Evolutionary conservation across 176 grass and related monocot species (phyloP).

Genomic region (Musa troglodytarum): DNA sequence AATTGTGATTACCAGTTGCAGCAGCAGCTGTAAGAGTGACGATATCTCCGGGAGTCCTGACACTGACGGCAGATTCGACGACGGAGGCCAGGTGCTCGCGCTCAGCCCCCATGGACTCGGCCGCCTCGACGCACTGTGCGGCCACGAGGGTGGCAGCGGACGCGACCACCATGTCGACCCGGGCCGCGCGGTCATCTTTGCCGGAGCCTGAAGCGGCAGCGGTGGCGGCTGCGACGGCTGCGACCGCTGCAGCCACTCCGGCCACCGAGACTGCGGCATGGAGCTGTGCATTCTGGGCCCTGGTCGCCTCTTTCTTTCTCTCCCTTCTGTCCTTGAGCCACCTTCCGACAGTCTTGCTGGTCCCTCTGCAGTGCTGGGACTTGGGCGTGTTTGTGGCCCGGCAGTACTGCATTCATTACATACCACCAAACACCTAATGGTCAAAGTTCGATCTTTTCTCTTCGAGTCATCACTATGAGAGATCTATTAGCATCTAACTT

Average conservation of each 20-base stretch:
- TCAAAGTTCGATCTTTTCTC: too few species aligned
- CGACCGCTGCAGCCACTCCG: slow-evolving; percentile 58
- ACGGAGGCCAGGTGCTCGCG: slow-evolving; percentile 58
- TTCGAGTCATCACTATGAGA: too few species aligned
- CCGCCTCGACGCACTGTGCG: slow-evolving; percentile 76
- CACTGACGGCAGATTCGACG: slow-evolving; percentile 60
- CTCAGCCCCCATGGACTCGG: slow-evolving; percentile 67
- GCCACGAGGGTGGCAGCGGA: slow-evolving; percentile 75
- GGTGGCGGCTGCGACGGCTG: slow-evolving; percentile 53
- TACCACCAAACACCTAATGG: neutral
- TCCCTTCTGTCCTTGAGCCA: slow-evolving; percentile 79
- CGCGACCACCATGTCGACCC: slow-evolving; percentile 62
- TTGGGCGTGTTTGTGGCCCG: slow-evolving; percentile 47
- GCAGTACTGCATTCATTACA: slow-evolving; percentile 38
- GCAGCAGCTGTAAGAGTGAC: slow-evolving; percentile 77
- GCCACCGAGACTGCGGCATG: slow-evolving; percentile 73
- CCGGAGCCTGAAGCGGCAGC: slow-evolving; percentile 34
- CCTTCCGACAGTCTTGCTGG: slow-evolving; percentile 78
- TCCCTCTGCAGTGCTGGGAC: slow-evolving; percentile 38
- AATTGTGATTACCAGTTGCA: slow-evolving; percentile 46
- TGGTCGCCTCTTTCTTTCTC: slow-evolving; percentile 62
- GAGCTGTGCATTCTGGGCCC: slow-evolving; percentile 77
- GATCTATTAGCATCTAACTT: too few species aligned
- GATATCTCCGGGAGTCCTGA: slow-evolving; percentile 54
- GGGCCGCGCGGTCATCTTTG: slow-evolving; percentile 43